Percentiles rank a stretch among this genome's conserved stretches.
Conservation (phyloP, 75 land plant genomes). For the Pseudotsuga menziesii region DNA sequence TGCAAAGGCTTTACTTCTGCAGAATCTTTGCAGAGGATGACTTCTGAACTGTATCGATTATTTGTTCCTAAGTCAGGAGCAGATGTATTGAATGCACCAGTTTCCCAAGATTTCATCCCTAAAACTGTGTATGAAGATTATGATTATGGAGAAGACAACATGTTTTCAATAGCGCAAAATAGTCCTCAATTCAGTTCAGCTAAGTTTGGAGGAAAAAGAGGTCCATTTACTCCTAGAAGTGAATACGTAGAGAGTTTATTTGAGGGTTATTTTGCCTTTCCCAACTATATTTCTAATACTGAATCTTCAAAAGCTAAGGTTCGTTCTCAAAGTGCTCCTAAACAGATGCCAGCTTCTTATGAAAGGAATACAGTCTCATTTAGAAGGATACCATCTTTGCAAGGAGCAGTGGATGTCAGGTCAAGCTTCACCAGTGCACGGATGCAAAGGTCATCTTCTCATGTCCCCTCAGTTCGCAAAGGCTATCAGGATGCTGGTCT, state of each 20-base stretch:
- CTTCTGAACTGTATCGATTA: slow-evolving; percentile 14
- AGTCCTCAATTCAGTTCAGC: slow-evolving; percentile 37
- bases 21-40: slow-evolving; percentile 3
- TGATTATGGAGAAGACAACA: slow-evolving; percentile 23
- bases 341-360: slow-evolving; percentile 53
- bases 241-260: slow-evolving; percentile 36
- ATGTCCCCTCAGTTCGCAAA: slow-evolving; percentile 15
- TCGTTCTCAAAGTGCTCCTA: slow-evolving; percentile 70
- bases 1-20: background rate
- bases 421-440: slow-evolving; percentile 33
- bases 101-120: slow-evolving; percentile 17
- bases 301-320: slow-evolving; percentile 60
- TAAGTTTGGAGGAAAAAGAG: slow-evolving; percentile 11
- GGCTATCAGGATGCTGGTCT: slow-evolving; percentile 8
- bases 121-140: slow-evolving; percentile 33
- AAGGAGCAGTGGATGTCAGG: slow-evolving; percentile 24
- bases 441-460: slow-evolving; percentile 38
- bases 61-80: slow-evolving; percentile 20
- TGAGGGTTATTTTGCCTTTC: slow-evolving; percentile 28
- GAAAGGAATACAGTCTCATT: slow-evolving; percentile 3
- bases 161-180: slow-evolving; percentile 49
- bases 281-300: slow-evolving; percentile 65
- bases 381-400: slow-evolving; percentile 37
- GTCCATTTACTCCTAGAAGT: slow-evolving; percentile 49
- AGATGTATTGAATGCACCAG: background rate